These are phyloP conservation scores for Hyaloperonospora arabidopsidis DNA, from an alignment of 352 stramenopile species.

Conservation along the genomic window DNA sequence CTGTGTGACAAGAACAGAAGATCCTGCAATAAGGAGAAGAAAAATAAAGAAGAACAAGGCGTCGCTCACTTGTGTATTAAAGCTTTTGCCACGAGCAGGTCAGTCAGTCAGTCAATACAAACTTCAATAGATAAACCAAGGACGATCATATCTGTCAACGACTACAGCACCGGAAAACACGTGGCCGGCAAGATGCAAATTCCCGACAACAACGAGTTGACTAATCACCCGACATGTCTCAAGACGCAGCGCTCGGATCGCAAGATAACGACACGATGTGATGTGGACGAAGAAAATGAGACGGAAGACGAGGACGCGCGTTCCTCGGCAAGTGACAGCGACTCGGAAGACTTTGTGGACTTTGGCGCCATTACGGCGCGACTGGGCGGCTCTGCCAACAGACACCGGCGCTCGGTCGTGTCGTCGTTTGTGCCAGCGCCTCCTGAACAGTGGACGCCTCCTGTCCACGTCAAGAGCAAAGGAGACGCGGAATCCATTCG, in stretches of 20 bases:
- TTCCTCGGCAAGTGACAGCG: constrained; percentile 24
- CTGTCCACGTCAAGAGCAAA: constrained; percentile 41
- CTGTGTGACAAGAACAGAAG: background rate
- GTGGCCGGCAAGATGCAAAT: too few relatives aligned
- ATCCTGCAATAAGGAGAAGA: background rate
- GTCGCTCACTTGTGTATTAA: background rate
- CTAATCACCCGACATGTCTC: constrained; percentile 27
- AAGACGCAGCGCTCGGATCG: constrained; percentile 17
- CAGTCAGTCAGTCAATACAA: too few relatives aligned
- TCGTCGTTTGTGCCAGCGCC: constrained; percentile 45
- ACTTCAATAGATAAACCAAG: too few relatives aligned
- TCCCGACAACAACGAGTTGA: background rate
- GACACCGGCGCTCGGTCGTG: constrained; percentile 47
- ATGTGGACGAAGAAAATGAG: constrained; percentile 25
- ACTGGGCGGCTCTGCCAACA: constrained; percentile 27
- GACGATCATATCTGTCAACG: too few relatives aligned
- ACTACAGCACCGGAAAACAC: background rate
- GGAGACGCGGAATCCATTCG: constrained; percentile 50
- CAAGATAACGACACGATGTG: constrained; percentile 4
- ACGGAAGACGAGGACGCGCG: constrained; percentile 27
- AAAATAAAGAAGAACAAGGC: background rate
- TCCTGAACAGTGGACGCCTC: constrained; percentile 44
- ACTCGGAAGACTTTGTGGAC: constrained; percentile 32
- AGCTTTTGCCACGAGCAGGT: background rate
- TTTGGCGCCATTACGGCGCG: constrained; percentile 34